phyloP scores from a whole-genome alignment of 2,329 filamentous ascomycete genomes.

The Cladobotryum protrusum region DNA sequence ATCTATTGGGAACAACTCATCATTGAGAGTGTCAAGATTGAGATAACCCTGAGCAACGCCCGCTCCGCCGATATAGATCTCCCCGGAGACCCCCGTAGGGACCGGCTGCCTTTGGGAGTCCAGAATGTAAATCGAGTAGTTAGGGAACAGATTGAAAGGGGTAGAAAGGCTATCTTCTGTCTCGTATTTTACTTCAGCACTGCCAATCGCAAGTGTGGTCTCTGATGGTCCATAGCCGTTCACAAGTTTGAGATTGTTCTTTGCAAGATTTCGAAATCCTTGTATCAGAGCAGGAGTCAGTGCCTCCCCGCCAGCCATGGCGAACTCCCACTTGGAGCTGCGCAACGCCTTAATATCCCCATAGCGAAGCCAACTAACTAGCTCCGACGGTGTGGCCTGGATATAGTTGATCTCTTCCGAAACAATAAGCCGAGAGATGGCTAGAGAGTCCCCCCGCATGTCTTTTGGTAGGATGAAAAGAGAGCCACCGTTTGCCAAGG shows the following conservation, averaged over 20 bases:
- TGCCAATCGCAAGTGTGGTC: too few relatives aligned
- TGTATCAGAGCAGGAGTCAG: constrained; percentile 12
- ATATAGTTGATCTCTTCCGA: constrained; percentile 32
- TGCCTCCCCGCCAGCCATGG: constrained; percentile 24
- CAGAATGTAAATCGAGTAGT: constrained; percentile 34
- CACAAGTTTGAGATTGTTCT: constrained; percentile 9
- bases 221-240: constrained; percentile 23
- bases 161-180: too few relatives aligned
- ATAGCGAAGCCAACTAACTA: constrained; percentile 23
- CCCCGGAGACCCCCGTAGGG: constrained; percentile 13
- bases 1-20: constrained; percentile 6
- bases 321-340: constrained; percentile 14
- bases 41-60: constrained; percentile 37
- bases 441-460: constrained; percentile 23
- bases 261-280: constrained; percentile 1
- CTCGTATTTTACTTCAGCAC: too few relatives aligned
- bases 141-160: constrained; percentile 10
- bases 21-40: constrained; percentile 14
- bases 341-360: constrained; percentile 10
- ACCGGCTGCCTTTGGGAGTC: constrained; percentile 20
- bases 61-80: constrained; percentile 24
- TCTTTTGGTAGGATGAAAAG: constrained; percentile 25
- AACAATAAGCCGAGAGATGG: constrained; percentile 29
- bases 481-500: constrained; percentile 28
- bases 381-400: constrained; percentile 36